Base-by-base conservation (phyloP, 768 basidiomycete genomes). In the Podaxis mareebaensis region DNA sequence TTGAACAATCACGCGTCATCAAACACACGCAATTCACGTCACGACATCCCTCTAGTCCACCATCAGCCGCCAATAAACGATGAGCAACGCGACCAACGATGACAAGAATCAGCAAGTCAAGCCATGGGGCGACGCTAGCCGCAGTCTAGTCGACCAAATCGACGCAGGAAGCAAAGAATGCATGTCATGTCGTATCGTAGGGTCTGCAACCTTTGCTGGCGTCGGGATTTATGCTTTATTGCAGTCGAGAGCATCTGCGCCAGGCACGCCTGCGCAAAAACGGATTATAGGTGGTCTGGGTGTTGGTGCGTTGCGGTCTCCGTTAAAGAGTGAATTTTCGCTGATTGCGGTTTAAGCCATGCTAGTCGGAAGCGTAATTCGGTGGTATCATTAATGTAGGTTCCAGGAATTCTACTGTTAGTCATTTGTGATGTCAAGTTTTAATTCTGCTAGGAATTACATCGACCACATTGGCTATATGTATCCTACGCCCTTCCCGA, bases 171-270 rank as follows among this genome's bases (percentile, higher is more conserved):
- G 70, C 48, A 73, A 79, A 53, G 88, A 91, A 46, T 92, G 90
- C 64, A 68, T 90, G n/a, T 80, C 87, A 0, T 92, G 91, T 71
- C 83, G 84, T 46, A 76, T 92, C 59, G 82, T 90, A 44, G 90
- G 90, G 20, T 83, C 89, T 0, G 85, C 78, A 33, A 85, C 87
- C 1, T 80, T 92, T 4, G 84, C 80, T 22, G 81, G 81, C 3
- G 81, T 85, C 4, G 90, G 91, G 4, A 65, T 86, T 26, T 91
- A 92, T 70, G 89, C 91, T 2, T 73, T 92, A 28, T 81, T 82
- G 71, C 81, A 84, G 77, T 83, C 89, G 28, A 85, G 90, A 53
- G 79, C 81, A 26, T 78, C 78, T 48, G 87, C 87, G 11, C 88
- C 85, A 7, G 89, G 90, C 4, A 85, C 83, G 2, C 72, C 79